Percentiles rank a stretch among this genome's conserved stretches.
Evolutionary conservation across 805 yeast genomes (phyloP).

Genomic region (Wickerhamomyces hampshirensis): DNA sequence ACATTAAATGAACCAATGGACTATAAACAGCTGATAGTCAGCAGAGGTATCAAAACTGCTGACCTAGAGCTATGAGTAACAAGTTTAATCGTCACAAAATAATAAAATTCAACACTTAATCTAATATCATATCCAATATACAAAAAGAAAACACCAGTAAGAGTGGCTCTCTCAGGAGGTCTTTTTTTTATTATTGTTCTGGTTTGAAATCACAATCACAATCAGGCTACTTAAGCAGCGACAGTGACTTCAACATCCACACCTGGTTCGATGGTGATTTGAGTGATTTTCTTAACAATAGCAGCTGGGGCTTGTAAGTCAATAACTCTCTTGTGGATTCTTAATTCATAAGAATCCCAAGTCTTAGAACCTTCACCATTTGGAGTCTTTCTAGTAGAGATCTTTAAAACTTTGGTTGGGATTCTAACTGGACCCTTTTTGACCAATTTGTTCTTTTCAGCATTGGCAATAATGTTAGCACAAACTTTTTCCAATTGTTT

Average conservation of each 20-base stretch:
- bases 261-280: conserved; percentile 98
- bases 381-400: conserved; percentile 99
- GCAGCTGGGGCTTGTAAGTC: conserved; percentile 96
- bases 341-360: conserved; percentile 99
- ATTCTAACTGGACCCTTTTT: conserved; percentile 99
- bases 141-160: not conserved
- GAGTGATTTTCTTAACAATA: conserved; percentile 91
- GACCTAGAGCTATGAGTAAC: conserved; percentile 24
- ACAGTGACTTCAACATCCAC: conserved; percentile 94
- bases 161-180: no score
- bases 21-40: conserved; percentile 25
- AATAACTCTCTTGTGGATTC: conserved; percentile 99
- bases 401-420: conserved; percentile 98
- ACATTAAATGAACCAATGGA: conserved; percentile 20
- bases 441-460: conserved; percentile 73
- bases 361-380: conserved; percentile 99
- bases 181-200: no score
- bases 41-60: conserved; percentile 29
- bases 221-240: conserved; percentile 54
- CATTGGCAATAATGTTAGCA: conserved; percentile 82
- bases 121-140: conserved; percentile 8
- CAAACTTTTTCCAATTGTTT: conserved; percentile 97
- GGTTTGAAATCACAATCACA: not conserved
- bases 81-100: conserved; percentile 12
- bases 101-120: conserved; percentile 12